Percentiles rank a stretch among this genome's conserved stretches.
Evolutionary conservation across 2,329 filamentous ascomycete species (phyloP).

Genomic region (Rasamsonia emersonii): DNA sequence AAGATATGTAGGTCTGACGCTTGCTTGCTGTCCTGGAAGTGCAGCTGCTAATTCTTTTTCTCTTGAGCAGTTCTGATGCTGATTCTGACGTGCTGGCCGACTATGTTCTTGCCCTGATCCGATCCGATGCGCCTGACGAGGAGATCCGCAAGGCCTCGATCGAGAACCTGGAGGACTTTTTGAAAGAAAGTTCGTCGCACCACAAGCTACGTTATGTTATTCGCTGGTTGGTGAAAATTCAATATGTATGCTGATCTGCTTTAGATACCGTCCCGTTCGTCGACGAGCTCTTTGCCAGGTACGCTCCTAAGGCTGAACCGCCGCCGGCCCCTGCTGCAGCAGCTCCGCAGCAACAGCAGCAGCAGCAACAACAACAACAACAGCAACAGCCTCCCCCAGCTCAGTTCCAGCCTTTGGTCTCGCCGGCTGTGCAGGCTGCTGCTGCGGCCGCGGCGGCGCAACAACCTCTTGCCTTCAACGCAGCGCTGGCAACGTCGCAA

Average conservation of each 20-base stretch:
- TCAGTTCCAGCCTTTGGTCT: slow-evolving; percentile 8
- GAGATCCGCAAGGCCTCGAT: slow-evolving; percentile 45
- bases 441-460: slow-evolving; percentile 11
- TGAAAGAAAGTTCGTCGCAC: slow-evolving; percentile 41
- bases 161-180: slow-evolving; percentile 50
- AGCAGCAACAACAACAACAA: too few relatives aligned
- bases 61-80: slow-evolving; percentile 51
- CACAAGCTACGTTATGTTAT: background rate
- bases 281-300: slow-evolving; percentile 45
- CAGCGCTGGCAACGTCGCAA: slow-evolving; percentile 14
- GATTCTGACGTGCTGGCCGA: slow-evolving; percentile 54
- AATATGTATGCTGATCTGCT: background rate
- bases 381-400: slow-evolving; percentile 10
- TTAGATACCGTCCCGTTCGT: slow-evolving; percentile 47
- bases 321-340: slow-evolving; percentile 11
- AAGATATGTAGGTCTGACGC: slow-evolving; percentile 42
- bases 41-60: slow-evolving; percentile 5
- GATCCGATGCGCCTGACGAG: slow-evolving; percentile 47
- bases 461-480: slow-evolving; percentile 15
- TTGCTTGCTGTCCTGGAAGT: background rate
- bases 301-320: slow-evolving; percentile 37
- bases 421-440: slow-evolving; percentile 8
- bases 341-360: slow-evolving; percentile 15
- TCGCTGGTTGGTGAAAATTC: background rate
- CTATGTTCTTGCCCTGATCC: slow-evolving; percentile 52